phyloP scores from a whole-genome alignment of 2,329 filamentous ascomycete genomes.

The Fusarium goolgardi region DNA sequence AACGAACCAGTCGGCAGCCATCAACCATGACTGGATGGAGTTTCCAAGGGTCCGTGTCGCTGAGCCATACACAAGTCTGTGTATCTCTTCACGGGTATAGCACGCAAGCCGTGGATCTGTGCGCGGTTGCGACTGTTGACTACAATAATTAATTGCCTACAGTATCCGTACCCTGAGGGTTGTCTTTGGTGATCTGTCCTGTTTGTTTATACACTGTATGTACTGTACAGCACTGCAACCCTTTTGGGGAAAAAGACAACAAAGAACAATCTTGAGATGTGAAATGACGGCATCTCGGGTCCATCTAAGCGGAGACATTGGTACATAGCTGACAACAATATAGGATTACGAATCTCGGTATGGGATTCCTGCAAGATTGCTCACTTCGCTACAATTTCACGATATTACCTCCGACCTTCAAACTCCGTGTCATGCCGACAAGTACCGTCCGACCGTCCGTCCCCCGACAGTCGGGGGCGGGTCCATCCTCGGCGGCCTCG shows the following conservation, averaged over 20 bases:
- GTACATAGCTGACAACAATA: background rate
- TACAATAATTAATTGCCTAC: background rate
- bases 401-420: background rate
- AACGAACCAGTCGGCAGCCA: constrained; percentile 25
- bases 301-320: constrained; percentile 6
- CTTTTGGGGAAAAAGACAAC: constrained; percentile 36
- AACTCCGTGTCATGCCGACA: constrained; percentile 8
- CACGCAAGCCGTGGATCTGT: constrained; percentile 22
- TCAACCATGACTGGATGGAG: constrained; percentile 28
- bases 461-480: constrained; percentile 26
- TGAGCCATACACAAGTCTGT: constrained; percentile 34
- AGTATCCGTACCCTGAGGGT: background rate
- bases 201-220: constrained; percentile 4
- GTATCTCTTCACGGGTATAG: constrained; percentile 29
- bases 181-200: constrained; percentile 9
- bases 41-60: constrained; percentile 26
- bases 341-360: constrained; percentile 32
- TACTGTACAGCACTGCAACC: background rate
- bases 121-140: constrained; percentile 9
- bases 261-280: constrained; percentile 26
- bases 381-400: constrained; percentile 15
- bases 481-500: constrained; percentile 9
- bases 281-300: constrained; percentile 29
- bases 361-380: constrained; percentile 28
- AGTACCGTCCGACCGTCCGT: constrained; percentile 13